A percentile compares a stretch with the other conserved stretches of the same genome.
phyloP scores from a whole-genome alignment of 2,329 filamentous ascomycete genomes.

The Calonectria leucothoes region DNA sequence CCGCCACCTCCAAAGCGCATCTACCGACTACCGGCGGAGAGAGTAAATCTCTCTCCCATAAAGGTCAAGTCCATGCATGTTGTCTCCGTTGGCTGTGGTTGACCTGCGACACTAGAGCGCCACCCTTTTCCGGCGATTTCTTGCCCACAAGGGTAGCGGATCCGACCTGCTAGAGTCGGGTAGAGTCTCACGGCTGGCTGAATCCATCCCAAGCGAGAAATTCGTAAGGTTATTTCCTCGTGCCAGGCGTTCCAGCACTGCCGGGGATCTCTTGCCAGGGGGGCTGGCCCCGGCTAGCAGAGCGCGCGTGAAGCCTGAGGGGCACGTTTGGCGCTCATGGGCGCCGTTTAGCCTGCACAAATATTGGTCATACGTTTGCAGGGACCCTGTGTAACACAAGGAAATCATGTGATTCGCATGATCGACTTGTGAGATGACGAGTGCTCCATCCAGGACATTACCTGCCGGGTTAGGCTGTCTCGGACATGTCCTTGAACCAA shows the following conservation, averaged over 20 bases:
- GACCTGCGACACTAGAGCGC: not conserved
- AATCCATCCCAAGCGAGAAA: conserved; percentile 17
- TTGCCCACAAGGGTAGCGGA: conserved; percentile 15
- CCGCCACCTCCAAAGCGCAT: not conserved
- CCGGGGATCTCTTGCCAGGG: conserved; percentile 19
- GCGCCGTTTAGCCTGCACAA: conserved; percentile 1
- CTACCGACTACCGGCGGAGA: not conserved
- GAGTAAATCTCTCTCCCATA: not conserved
- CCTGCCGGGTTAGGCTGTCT: not conserved
- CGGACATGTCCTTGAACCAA: conserved; percentile 2
- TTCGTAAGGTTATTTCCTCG: conserved; percentile 17
- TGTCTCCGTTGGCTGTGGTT: not conserved
- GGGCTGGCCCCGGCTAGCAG: conserved; percentile 3
- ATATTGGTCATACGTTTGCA: conserved; percentile 3
- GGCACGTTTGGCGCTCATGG: not conserved
- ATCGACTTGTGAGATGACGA: conserved; percentile 3
- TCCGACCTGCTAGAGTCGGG: conserved; percentile 34
- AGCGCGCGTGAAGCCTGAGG: not conserved
- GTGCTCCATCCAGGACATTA: not conserved
- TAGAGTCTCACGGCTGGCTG: conserved; percentile 22
- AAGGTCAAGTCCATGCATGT: not conserved
- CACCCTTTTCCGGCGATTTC: not conserved
- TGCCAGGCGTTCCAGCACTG: conserved; percentile 1
- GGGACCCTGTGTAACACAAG: conserved; percentile 12
- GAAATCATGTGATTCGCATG: conserved; percentile 6